phyloP scores from a whole-genome alignment of 2,329 filamentous ascomycete genomes.

The Penicillium janthinellum region DNA sequence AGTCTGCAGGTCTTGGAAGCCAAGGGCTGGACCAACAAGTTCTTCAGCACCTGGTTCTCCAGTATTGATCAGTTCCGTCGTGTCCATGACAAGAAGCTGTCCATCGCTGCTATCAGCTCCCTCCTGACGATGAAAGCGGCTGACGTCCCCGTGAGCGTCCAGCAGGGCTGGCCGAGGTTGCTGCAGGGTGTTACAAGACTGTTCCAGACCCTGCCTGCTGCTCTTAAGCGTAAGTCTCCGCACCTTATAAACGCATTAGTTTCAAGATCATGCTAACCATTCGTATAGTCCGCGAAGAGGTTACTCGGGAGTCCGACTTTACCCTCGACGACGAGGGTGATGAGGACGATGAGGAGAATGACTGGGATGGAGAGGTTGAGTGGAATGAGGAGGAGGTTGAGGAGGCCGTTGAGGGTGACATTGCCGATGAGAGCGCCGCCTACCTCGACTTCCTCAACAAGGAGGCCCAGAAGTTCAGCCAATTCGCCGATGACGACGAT shows the following conservation, averaged over 20 bases:
- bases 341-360: conserved; percentile 78
- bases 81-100: conserved; percentile 98
- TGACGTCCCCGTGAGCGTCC: conserved; percentile 87
- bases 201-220: conserved; percentile 86
- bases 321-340: conserved; percentile 72
- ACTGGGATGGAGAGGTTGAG: conserved; percentile 76
- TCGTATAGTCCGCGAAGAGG: conserved; percentile 76
- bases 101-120: conserved; percentile 87
- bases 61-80: conserved; percentile 91
- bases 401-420: conserved; percentile 60
- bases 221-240: conserved; percentile 71
- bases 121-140: conserved; percentile 77
- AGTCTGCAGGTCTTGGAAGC: conserved; percentile 84
- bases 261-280: conserved; percentile 27
- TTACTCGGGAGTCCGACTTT: conserved; percentile 83
- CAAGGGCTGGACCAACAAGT: conserved; percentile 96
- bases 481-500: conserved; percentile 71
- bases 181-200: conserved; percentile 85
- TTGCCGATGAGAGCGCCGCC: conserved; percentile 86
- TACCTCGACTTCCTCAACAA: conserved; percentile 96
- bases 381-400: conserved; percentile 68
- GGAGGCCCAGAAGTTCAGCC: conserved; percentile 85
- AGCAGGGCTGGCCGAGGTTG: conserved; percentile 90
- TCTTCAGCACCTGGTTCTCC: conserved; percentile 97
- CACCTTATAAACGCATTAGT: background rate